Percentiles rank a stretch among this genome's conserved stretches.
Evolutionary conservation across 148 eudicot species (phyloP).

Genomic region (Dianthus caryophyllus): DNA sequence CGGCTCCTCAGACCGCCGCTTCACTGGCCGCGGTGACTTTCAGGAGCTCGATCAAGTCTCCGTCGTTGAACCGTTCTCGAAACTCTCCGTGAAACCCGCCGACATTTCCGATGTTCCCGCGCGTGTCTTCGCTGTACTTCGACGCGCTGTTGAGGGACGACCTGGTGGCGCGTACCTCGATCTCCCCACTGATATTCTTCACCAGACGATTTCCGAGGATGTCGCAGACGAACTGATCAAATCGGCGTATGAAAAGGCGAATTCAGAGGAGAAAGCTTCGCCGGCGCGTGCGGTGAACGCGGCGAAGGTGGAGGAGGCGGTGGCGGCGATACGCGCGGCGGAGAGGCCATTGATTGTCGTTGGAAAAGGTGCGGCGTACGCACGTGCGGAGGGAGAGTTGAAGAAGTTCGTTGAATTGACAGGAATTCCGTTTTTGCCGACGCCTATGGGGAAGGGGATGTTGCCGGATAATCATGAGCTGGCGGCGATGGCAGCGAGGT

Average conservation of each 20-base stretch:
- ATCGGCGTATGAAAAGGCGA: too few relatives aligned
- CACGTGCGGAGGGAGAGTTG: constrained; percentile 53
- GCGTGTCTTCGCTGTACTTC: constrained; percentile 39
- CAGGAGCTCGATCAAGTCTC: constrained; percentile 89
- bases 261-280: neutral
- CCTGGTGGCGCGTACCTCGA: constrained; percentile 88
- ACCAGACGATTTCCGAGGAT: constrained; percentile 42
- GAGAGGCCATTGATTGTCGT: constrained; percentile 79
- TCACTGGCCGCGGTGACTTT: constrained; percentile 75
- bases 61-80: constrained; percentile 66
- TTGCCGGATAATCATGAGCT: constrained; percentile 74
- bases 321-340: constrained; percentile 48
- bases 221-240: constrained; percentile 55
- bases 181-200: constrained; percentile 78
- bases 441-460: constrained; percentile 98
- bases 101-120: constrained; percentile 43
- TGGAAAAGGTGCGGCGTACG: constrained; percentile 82
- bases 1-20: constrained; percentile 71
- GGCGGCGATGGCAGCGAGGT: constrained; percentile 87
- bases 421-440: constrained; percentile 88
- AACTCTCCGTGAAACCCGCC: constrained; percentile 47
- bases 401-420: constrained; percentile 60
- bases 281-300: neutral
- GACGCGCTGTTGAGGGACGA: constrained; percentile 40
- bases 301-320: constrained; percentile 47